Evolutionary conservation across 2,329 filamentous ascomycete species (phyloP), one percentile per base, ranked within the genome.

Genomic region (Trichoderma arundinaceum): DNA sequence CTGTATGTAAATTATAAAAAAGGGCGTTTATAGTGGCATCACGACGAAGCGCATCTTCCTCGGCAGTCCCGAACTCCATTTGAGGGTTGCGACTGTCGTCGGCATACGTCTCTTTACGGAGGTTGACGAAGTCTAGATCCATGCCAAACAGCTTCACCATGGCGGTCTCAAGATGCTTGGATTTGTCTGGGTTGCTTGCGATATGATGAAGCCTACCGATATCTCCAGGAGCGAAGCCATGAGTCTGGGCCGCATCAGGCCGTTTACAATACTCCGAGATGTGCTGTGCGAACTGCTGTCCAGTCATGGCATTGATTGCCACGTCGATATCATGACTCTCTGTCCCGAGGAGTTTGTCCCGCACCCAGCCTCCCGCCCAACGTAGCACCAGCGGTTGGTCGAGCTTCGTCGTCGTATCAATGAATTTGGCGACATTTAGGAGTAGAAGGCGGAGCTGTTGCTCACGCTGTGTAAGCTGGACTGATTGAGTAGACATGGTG

Each of bases 21-120:
- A 99, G 86, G 28, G 95, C 92, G 75, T 99, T 99, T 68, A 98
- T 88, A 0, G 93, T 97, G 22, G 94, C 94, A 81, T 99, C 94
- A 54, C 94, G 88, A 22, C 94, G 88, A 70, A 93, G 76, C 2
- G 94, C 94, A 77, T 99, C 94, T 77, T 99, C 93, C 74, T 91
- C 85, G 0, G 94, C 90, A 0, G 92, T 97, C 5, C 94, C 95
- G 77, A 97, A 97, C 75, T 97, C 93, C 84, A 98, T 91, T 71
- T 92, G 85, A 1, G 94, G 94, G 72, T 96, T 97, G 41, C 95
- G 88, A 73, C 92, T 96, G 67, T 95, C 88, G n/a, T 92, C 89
- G 0, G 89, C 86, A 72, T 98, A 98, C 0, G 90, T 94, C 79
- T 98, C 95, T 74, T 93, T 96, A 52, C 94, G 86, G 53, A 98